Percentiles rank a stretch among this genome's conserved stretches.
Evolutionary conservation across 768 basidiomycete genomes (phyloP).

Genomic region (Epithele typhae): DNA sequence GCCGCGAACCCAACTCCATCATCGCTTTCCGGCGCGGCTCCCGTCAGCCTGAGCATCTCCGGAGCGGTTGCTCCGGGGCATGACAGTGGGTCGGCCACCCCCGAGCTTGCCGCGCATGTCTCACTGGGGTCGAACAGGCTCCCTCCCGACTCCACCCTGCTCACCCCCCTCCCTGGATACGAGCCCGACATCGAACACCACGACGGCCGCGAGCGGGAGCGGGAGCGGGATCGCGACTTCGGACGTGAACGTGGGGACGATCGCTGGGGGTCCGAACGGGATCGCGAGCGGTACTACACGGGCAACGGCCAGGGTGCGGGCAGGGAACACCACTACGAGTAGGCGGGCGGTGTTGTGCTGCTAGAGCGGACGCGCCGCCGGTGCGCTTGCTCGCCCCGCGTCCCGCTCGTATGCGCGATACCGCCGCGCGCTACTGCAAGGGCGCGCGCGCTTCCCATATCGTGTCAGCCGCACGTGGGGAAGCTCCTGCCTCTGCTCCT

Average conservation of each 20-base stretch:
- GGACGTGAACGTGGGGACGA: neutral
- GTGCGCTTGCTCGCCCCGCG: neutral
- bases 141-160: constrained; percentile 50
- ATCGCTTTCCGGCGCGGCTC: constrained; percentile 1
- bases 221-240: constrained; percentile 4
- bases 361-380: neutral
- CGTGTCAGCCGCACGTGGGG: too few relatives aligned
- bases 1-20: constrained; percentile 1
- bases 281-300: constrained; percentile 2
- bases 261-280: constrained; percentile 6
- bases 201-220: constrained; percentile 3
- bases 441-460: too few relatives aligned
- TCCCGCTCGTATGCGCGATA: too few relatives aligned
- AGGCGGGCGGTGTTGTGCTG: neutral
- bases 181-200: constrained; percentile 29
- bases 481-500: too few relatives aligned
- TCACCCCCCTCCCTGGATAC: constrained; percentile 68
- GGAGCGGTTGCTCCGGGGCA: neutral
- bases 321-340: constrained; percentile 11
- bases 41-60: neutral
- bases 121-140: constrained; percentile 52
- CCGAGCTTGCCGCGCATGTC: constrained; percentile 18
- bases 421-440: too few relatives aligned
- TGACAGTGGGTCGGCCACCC: constrained; percentile 6
- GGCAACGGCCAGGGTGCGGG: constrained; percentile 5